Percentiles rank a stretch among this genome's conserved stretches.
Conservation (phyloP, 2,329 filamentous ascomycete genomes). For the Hypocrella siamensis region DNA sequence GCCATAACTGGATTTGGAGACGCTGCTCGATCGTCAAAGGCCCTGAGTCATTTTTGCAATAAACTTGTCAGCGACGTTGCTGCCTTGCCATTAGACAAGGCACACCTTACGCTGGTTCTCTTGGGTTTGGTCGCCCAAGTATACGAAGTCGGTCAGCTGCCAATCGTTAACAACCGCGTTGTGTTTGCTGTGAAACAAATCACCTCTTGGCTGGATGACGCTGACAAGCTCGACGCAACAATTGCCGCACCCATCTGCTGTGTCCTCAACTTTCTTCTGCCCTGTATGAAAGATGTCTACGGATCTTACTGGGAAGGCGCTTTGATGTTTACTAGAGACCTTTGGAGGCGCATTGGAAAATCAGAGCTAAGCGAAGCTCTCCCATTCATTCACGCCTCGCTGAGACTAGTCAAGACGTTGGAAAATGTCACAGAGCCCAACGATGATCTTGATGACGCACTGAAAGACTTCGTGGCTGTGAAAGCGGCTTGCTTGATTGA, state of each 20-base stretch:
- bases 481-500: constrained; percentile 22
- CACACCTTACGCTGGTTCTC: constrained; percentile 33
- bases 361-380: constrained; percentile 31
- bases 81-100: constrained; percentile 25
- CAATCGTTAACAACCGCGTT: constrained; percentile 50
- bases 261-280: constrained; percentile 46
- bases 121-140: constrained; percentile 35
- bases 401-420: constrained; percentile 53
- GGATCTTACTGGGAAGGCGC: constrained; percentile 70
- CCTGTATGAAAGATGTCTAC: constrained; percentile 66
- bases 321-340: constrained; percentile 39
- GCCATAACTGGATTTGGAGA: constrained; percentile 37
- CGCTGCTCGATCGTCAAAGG: constrained; percentile 28
- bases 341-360: constrained; percentile 36
- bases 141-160: constrained; percentile 35
- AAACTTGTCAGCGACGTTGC: constrained; percentile 42
- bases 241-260: constrained; percentile 37
- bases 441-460: constrained; percentile 68
- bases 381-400: constrained; percentile 52
- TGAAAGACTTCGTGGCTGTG: constrained; percentile 41
- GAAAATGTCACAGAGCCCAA: constrained; percentile 56
- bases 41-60: constrained; percentile 39
- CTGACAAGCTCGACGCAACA: constrained; percentile 24
- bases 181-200: constrained; percentile 75
- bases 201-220: constrained; percentile 49